Evolutionary conservation across 2,329 filamentous ascomycete genomes (phyloP).

Genomic region (Aspergillus viridinutans): DNA sequence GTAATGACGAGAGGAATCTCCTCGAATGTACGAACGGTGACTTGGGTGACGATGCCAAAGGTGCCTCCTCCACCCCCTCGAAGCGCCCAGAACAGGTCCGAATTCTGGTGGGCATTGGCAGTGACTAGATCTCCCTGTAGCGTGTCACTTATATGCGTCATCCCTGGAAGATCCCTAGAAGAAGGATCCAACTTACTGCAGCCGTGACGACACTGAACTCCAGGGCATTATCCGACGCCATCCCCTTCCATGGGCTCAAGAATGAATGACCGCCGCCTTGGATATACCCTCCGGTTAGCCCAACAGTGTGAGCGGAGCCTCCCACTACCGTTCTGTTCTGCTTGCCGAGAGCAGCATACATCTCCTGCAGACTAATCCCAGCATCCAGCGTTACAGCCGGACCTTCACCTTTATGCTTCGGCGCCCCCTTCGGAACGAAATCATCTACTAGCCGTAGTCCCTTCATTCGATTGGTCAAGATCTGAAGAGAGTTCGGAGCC

Average conservation of each 20-base stretch:
- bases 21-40: constrained; percentile 42
- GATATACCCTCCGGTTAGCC: constrained; percentile 32
- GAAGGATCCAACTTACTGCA: constrained; percentile 15
- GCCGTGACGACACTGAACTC: constrained; percentile 47
- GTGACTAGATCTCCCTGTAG: constrained; percentile 40
- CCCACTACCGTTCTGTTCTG: constrained; percentile 2
- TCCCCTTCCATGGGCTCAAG: constrained; percentile 47
- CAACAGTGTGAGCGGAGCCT: constrained; percentile 13
- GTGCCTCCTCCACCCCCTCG: constrained; percentile 39
- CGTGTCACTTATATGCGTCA: background rate
- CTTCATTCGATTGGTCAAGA: constrained; percentile 18
- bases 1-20: constrained; percentile 31
- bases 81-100: constrained; percentile 43
- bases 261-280: constrained; percentile 41
- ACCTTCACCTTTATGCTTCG: background rate
- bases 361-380: constrained; percentile 5
- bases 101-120: constrained; percentile 40
- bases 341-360: constrained; percentile 1
- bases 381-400: constrained; percentile 6
- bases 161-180: background rate
- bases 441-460: constrained; percentile 2
- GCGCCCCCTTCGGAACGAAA: constrained; percentile 6
- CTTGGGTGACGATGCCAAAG: constrained; percentile 22
- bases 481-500: constrained; percentile 31
- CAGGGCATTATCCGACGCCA: constrained; percentile 51